A percentile compares a stretch with the other conserved stretches of the same genome.
Conservation (phyloP, 2,329 filamentous ascomycete genomes). For the Beauveria sp. region DNA sequence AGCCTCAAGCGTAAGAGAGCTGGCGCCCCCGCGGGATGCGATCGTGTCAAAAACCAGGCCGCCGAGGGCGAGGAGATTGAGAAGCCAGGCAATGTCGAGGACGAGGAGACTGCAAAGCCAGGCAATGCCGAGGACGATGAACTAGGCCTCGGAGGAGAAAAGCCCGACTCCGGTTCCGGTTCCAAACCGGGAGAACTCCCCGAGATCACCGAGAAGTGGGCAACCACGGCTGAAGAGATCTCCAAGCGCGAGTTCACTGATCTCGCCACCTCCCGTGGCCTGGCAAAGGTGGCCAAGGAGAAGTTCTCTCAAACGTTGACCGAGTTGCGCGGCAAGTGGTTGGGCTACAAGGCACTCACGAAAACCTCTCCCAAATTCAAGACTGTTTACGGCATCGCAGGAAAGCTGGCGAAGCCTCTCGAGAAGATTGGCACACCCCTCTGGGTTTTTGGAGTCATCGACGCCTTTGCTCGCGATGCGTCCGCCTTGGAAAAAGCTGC, state of each 20-base stretch:
- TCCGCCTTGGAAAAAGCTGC: background rate
- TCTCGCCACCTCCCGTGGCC: background rate
- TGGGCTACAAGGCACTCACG: background rate
- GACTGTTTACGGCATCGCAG: background rate
- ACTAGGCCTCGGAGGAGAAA: background rate
- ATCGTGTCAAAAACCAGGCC: background rate
- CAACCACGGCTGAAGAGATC: background rate
- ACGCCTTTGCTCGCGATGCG: background rate
- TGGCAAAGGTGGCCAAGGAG: background rate
- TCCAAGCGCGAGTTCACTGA: background rate
- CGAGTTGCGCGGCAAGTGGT: background rate
- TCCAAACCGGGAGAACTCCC: background rate
- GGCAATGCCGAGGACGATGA: too few species aligned
- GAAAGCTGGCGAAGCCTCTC: background rate
- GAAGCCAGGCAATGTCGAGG: background rate
- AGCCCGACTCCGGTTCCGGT: background rate
- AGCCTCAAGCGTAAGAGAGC: background rate
- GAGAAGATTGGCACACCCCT: background rate
- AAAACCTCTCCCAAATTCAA: background rate
- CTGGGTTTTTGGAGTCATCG: background rate
- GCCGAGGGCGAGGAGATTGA: background rate
- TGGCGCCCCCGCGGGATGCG: background rate
- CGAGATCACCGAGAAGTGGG: background rate
- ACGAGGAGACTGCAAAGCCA: background rate
- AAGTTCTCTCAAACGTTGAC: background rate